phyloP scores from a whole-genome alignment of 805 yeast genomes.

The Barnettozyma siamensis region DNA sequence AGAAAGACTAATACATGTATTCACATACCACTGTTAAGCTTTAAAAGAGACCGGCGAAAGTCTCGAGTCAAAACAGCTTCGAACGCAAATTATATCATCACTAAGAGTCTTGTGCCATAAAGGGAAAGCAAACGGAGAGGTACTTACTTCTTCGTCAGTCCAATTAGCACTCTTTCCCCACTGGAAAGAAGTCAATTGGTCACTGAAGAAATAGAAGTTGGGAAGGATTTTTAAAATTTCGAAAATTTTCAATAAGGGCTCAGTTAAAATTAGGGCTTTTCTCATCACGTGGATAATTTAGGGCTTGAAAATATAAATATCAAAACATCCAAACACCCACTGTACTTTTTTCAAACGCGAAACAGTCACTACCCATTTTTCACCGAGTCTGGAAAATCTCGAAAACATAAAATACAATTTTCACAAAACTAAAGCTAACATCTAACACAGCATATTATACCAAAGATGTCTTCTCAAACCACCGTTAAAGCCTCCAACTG shows the following conservation, averaged over 20 bases:
- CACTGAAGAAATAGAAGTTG: neutral
- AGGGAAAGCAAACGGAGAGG: too few relatives aligned
- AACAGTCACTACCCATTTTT: slow-evolving; percentile 4
- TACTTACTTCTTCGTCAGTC: too few relatives aligned
- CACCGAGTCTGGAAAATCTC: slow-evolving; percentile 7
- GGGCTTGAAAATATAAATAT: too few relatives aligned
- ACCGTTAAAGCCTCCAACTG: slow-evolving; percentile 95
- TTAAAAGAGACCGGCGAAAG: slow-evolving; percentile 42
- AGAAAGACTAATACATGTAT: slow-evolving; percentile 22
- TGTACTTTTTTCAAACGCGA: neutral
- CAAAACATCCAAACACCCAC: slow-evolving; percentile 1
- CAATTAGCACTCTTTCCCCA: too few relatives aligned
- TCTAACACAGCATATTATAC: slow-evolving; percentile 11
- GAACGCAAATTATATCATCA: slow-evolving; percentile 57
- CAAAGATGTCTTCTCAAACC: slow-evolving; percentile 59
- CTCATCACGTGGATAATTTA: neutral
- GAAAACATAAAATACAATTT: slow-evolving; percentile 8
- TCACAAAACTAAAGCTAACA: slow-evolving; percentile 8
- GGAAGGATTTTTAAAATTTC: neutral
- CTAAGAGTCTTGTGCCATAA: slow-evolving; percentile 5
- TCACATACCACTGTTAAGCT: slow-evolving; percentile 32
- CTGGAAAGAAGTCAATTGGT: neutral
- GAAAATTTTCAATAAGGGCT: neutral
- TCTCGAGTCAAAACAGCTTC: slow-evolving; percentile 34
- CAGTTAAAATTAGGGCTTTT: neutral